phyloP scores from a whole-genome alignment of 352 stramenopile species.

The Globisporangium barbulae region DNA sequence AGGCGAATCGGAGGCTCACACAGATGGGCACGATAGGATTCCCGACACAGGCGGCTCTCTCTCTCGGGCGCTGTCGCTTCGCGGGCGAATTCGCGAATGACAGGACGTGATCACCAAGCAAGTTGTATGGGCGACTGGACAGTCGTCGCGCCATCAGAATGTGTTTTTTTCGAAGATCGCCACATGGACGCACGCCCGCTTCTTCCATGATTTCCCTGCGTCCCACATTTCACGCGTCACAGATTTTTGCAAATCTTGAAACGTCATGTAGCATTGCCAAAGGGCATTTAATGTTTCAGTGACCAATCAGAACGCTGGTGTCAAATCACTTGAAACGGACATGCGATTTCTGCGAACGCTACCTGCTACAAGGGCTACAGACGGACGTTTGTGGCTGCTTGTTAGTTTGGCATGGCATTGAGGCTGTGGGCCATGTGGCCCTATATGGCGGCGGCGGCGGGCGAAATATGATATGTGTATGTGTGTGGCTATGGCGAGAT shows the following conservation, averaged over 20 bases:
- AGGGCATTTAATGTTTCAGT: background rate
- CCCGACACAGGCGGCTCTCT: background rate
- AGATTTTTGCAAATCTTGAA: background rate
- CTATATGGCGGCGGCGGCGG: too few relatives aligned
- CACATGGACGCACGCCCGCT: background rate
- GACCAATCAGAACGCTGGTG: background rate
- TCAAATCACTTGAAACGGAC: background rate
- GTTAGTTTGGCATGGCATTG: too few relatives aligned
- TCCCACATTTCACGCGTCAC: background rate
- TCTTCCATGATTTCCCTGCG: background rate
- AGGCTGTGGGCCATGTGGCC: too few relatives aligned
- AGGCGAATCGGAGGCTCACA: background rate
- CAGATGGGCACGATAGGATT: background rate
- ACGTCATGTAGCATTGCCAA: background rate
- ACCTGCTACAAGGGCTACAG: too few relatives aligned
- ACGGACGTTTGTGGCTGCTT: too few relatives aligned
- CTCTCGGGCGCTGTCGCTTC: conserved; percentile 3
- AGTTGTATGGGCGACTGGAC: background rate
- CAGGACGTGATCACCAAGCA: background rate
- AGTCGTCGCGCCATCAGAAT: background rate
- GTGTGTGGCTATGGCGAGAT: background rate
- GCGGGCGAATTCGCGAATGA: conserved; percentile 1
- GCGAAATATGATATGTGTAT: background rate
- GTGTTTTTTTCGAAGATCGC: conserved; percentile 1
- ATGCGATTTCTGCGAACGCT: background rate